Percentiles rank a stretch among this genome's conserved stretches.
phyloP scores from a whole-genome alignment of 2,329 filamentous ascomycete species.

The Fusarium humuli region DNA sequence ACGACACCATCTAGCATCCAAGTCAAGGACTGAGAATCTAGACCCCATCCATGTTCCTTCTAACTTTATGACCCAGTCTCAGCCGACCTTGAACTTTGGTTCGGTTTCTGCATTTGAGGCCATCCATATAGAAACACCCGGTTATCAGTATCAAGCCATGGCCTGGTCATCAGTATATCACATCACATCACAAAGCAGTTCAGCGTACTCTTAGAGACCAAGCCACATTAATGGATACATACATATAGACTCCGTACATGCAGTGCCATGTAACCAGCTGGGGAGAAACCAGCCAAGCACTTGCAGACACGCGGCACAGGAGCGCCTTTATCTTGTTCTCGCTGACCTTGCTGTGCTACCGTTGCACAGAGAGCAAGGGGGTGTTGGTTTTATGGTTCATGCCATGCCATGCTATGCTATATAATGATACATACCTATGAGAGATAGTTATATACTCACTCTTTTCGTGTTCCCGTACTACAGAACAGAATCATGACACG shows the following conservation, averaged over 20 bases:
- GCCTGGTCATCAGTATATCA: neutral
- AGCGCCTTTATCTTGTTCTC: slow-evolving; percentile 24
- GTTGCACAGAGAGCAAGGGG: slow-evolving; percentile 25
- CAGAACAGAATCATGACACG: neutral
- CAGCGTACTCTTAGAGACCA: neutral
- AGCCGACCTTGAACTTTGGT: neutral
- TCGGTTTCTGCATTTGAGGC: slow-evolving; percentile 9
- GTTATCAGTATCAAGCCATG: neutral
- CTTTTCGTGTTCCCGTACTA: slow-evolving; percentile 10
- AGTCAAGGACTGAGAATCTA: neutral
- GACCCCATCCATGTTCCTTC: neutral
- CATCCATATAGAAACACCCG: slow-evolving; percentile 9
- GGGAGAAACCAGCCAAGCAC: slow-evolving; percentile 37
- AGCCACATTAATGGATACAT: slow-evolving; percentile 24
- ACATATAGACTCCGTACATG: slow-evolving; percentile 20
- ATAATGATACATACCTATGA: neutral
- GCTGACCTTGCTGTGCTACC: slow-evolving; percentile 16
- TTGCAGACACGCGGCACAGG: slow-evolving; percentile 42
- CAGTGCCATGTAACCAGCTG: slow-evolving; percentile 19
- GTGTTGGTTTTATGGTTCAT: neutral
- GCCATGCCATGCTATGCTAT: neutral
- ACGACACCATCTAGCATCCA: neutral
- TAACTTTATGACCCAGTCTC: neutral
- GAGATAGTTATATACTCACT: neutral
- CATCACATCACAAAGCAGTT: neutral